phyloP scores from a whole-genome alignment of 2,329 filamentous ascomycete genomes.

The Fusarium cyanostomum region DNA sequence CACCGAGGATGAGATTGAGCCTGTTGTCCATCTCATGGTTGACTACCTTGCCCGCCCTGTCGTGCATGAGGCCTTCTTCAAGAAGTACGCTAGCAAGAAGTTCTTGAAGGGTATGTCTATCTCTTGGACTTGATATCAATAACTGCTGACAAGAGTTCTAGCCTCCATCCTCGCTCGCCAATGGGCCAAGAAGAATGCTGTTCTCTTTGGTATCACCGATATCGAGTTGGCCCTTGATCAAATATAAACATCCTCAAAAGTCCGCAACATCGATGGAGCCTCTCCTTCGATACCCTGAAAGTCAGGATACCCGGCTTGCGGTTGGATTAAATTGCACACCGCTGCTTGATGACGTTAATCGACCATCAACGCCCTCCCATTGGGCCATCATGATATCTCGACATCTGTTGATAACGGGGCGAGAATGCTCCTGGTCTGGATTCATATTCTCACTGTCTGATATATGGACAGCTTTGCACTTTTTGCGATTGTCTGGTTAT shows the following conservation, averaged over 20 bases:
- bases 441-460: constrained; percentile 44
- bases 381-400: constrained; percentile 39
- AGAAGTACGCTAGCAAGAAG: constrained; percentile 99
- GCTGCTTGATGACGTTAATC: constrained; percentile 49
- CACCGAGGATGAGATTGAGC: constrained; percentile 89
- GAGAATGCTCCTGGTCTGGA: constrained; percentile 38
- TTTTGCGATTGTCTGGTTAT: constrained; percentile 46
- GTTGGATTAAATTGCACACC: constrained; percentile 45
- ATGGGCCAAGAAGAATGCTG: constrained; percentile 88
- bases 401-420: constrained; percentile 27
- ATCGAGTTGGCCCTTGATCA: constrained; percentile 62
- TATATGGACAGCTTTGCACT: constrained; percentile 37
- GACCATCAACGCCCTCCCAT: constrained; percentile 39
- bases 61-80: constrained; percentile 96
- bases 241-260: constrained; percentile 40
- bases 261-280: constrained; percentile 14
- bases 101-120: constrained; percentile 89
- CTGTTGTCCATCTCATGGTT: constrained; percentile 92
- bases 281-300: constrained; percentile 31
- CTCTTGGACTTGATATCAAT: not conserved
- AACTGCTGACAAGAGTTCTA: constrained; percentile 50
- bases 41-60: constrained; percentile 94
- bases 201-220: constrained; percentile 63
- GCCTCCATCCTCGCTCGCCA: constrained; percentile 90
- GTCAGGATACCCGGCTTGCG: constrained; percentile 44